Percentiles rank a stretch among this genome's conserved stretches.
Conservation (phyloP, 768 basidiomycete species). For the Kwoniella pini region DNA sequence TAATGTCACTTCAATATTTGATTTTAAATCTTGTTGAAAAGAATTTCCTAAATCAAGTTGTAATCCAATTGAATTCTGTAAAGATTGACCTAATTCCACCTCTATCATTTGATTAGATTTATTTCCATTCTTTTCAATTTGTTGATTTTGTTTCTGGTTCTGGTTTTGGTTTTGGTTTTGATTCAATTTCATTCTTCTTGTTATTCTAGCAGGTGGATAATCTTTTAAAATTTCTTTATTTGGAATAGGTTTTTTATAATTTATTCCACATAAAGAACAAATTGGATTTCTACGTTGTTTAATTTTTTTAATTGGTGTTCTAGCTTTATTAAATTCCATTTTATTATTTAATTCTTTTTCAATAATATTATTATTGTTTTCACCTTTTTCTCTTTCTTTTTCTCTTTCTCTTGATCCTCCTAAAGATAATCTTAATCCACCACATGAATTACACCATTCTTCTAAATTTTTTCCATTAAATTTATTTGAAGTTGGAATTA, state of each 20-base stretch:
- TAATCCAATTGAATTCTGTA: too few relatives aligned
- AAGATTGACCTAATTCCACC: too few relatives aligned
- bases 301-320: too few relatives aligned
- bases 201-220: conserved; percentile 24
- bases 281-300: not conserved
- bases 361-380: too few relatives aligned
- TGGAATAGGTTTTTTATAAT: conserved; percentile 20
- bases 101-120: too few relatives aligned
- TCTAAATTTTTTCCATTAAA: not conserved
- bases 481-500: conserved; percentile 11
- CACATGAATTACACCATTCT: conserved; percentile 40
- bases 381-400: too few relatives aligned
- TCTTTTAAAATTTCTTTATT: conserved; percentile 11
- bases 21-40: too few relatives aligned
- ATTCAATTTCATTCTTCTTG: conserved; percentile 4
- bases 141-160: not conserved
- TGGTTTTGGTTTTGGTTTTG: not conserved
- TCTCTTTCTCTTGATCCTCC: conserved; percentile 13
- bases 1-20: not conserved
- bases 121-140: not conserved
- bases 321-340: too few relatives aligned
- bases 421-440: conserved; percentile 21
- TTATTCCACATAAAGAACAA: conserved; percentile 33
- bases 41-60: too few relatives aligned
- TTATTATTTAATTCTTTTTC: too few relatives aligned